These are phyloP conservation scores for Viridothelium virens DNA, from an alignment of 495 filamentous ascomycete species.

Conservation along the genomic window DNA sequence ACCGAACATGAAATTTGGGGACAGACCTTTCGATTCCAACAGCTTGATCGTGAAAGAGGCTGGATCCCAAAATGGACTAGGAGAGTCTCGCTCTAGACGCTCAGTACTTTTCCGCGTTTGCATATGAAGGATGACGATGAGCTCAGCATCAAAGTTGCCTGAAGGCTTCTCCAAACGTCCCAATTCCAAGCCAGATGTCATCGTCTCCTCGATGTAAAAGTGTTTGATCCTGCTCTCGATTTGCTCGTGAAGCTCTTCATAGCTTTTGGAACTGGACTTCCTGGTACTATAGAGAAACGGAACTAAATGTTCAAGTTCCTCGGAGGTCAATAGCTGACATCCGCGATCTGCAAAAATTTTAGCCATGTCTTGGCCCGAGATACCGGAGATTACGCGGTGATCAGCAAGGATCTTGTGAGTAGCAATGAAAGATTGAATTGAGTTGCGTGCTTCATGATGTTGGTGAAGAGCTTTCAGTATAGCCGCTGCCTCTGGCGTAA, in stretches of 20 bases:
- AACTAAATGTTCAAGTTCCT: slow-evolving; percentile 1
- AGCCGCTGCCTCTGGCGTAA: neutral
- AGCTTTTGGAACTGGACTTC: slow-evolving; percentile 1
- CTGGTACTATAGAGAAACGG: neutral
- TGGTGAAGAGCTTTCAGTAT: slow-evolving; percentile 7
- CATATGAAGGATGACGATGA: neutral
- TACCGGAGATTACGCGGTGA: neutral
- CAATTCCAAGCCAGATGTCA: neutral
- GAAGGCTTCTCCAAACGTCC: neutral
- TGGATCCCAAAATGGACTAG: neutral
- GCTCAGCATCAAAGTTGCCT: neutral
- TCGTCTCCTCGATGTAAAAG: slow-evolving; percentile 1
- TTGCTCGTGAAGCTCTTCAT: neutral
- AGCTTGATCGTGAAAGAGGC: neutral
- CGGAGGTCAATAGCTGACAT: neutral
- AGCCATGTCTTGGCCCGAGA: neutral
- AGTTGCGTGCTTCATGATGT: neutral
- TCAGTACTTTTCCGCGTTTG: neutral
- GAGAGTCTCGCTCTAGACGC: neutral
- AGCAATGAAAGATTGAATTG: neutral
- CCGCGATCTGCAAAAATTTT: neutral
- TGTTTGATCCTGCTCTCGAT: slow-evolving; percentile 1
- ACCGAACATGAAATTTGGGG: neutral
- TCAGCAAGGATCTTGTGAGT: neutral
- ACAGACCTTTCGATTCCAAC: neutral